A percentile compares a stretch with the other conserved stretches of the same genome.
Evolutionary conservation across 2,329 filamentous ascomycete species (phyloP).

Genomic region (Colletotrichum gloeosporioides): DNA sequence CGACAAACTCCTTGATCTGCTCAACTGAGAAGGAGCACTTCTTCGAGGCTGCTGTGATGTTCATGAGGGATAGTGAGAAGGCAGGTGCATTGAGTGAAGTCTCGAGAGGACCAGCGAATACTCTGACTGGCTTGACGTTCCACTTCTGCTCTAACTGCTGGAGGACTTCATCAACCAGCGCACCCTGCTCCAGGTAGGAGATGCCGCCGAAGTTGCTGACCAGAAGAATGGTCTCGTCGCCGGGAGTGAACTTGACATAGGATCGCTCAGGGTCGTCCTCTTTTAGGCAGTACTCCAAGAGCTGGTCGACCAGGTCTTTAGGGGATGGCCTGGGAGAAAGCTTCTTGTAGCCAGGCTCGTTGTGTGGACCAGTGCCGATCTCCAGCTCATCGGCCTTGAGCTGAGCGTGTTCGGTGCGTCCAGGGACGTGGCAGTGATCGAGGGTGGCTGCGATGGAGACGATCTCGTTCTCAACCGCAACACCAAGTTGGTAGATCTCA

Average conservation of each 20-base stretch:
- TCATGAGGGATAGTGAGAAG: slow-evolving; percentile 72
- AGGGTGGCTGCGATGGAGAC: slow-evolving; percentile 64
- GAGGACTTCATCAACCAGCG: slow-evolving; percentile 57
- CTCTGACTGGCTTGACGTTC: slow-evolving; percentile 56
- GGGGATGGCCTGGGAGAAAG: slow-evolving; percentile 56
- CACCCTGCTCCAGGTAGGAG: slow-evolving; percentile 62
- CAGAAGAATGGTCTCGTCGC: slow-evolving; percentile 57
- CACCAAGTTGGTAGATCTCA: slow-evolving; percentile 54
- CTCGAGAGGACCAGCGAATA: slow-evolving; percentile 69
- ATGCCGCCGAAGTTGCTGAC: slow-evolving; percentile 67
- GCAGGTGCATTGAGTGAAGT: slow-evolving; percentile 75
- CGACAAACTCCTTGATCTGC: slow-evolving; percentile 68
- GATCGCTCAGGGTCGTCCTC: slow-evolving; percentile 54
- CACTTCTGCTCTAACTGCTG: slow-evolving; percentile 53
- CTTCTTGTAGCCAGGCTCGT: slow-evolving; percentile 67
- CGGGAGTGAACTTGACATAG: slow-evolving; percentile 51
- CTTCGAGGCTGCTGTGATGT: slow-evolving; percentile 53
- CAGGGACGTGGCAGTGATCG: slow-evolving; percentile 66
- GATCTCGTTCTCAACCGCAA: slow-evolving; percentile 55
- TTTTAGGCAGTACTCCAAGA: slow-evolving; percentile 67
- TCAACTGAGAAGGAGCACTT: slow-evolving; percentile 50
- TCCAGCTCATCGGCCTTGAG: slow-evolving; percentile 60
- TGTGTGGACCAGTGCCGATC: slow-evolving; percentile 71
- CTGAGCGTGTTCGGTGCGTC: slow-evolving; percentile 52
- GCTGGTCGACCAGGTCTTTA: slow-evolving; percentile 56